Base-by-base conservation (phyloP, 208 protist species). In the Plasmodiophora brassicae region DNA sequence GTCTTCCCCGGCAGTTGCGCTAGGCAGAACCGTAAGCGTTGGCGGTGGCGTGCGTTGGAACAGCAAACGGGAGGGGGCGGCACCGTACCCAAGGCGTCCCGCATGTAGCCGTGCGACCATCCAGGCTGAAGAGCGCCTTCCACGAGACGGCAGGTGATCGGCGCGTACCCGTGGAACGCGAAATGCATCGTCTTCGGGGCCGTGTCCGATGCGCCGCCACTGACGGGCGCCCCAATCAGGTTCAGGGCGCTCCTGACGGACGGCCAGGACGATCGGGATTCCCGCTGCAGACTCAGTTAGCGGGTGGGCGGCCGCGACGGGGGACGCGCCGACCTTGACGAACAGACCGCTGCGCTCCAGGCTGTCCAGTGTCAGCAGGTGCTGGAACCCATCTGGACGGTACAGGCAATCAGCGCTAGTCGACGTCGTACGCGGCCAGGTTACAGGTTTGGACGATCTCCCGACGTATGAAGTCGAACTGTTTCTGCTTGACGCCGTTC, bases 401-500 rank as follows among this genome's bases (percentile, higher is more conserved):
- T 28, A 14, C 50, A 25, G 50, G 32, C 5, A 78, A 36, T 78
- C 14, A 5, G 14, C 65, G 65, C 5, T 78, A 8, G 14, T 14
- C 32, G 10, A 32, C 65, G 20, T 78, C 41, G 5, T 44, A 78
- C 5, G n/a, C 20, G 5, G 32, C 41, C 5, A 38, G 20, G 5
- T 38, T 32, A 78, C 65, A 78, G 41, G 65, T 32, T 32, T 78
- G 65, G 41, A 78, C 14, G n/a, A 78, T 78, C 65, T 78, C 65
- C 5, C 65, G 32, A 44, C 65, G 65, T 36, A 78, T 38, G n/a
- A 78, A 78, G 41, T 78, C 65, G n/a, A 78, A 78, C 65, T 5
- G 5, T 38, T 78, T 78, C 41, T 5, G 14, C n/a, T 78, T 78
- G 65, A 78, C 5, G 32, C 65, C 65, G 5, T 32, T 32, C 20